Evolutionary conservation across 495 filamentous ascomycete species (phyloP).

Genomic region (Annulohypoxylon maeteangense): DNA sequence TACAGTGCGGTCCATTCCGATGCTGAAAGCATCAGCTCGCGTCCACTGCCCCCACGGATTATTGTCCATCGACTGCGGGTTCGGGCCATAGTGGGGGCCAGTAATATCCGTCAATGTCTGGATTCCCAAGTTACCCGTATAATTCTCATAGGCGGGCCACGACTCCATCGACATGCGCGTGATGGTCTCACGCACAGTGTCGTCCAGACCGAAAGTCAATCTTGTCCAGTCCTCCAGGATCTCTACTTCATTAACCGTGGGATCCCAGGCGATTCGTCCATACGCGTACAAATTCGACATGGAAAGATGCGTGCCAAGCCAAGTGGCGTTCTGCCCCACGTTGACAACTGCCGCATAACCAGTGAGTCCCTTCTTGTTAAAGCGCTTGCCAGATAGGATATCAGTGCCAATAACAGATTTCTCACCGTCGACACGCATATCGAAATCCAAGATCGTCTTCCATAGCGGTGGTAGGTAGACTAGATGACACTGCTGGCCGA

Average conservation of each 20-base stretch:
- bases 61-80: constrained; percentile 71
- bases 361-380: constrained; percentile 63
- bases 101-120: constrained; percentile 77
- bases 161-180: constrained; percentile 73
- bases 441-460: constrained; percentile 74
- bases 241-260: constrained; percentile 52
- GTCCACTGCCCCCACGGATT: constrained; percentile 82
- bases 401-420: constrained; percentile 63
- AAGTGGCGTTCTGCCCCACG: constrained; percentile 72
- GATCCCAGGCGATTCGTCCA: constrained; percentile 72
- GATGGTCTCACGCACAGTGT: constrained; percentile 65
- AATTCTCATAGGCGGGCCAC: constrained; percentile 77
- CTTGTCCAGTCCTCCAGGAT: constrained; percentile 73
- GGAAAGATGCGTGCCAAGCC: constrained; percentile 73
- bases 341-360: constrained; percentile 77
- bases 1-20: constrained; percentile 80
- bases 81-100: constrained; percentile 73
- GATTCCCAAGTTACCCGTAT: constrained; percentile 75
- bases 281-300: constrained; percentile 81
- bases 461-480: constrained; percentile 74
- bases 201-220: constrained; percentile 69
- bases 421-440: constrained; percentile 67
- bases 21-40: constrained; percentile 64
- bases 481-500: constrained; percentile 76
- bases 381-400: constrained; percentile 68